A percentile compares a stretch with the other conserved stretches of the same genome.
Evolutionary conservation across 2,329 filamentous ascomycete species (phyloP).

Genomic region (Ciborinia camelliae): DNA sequence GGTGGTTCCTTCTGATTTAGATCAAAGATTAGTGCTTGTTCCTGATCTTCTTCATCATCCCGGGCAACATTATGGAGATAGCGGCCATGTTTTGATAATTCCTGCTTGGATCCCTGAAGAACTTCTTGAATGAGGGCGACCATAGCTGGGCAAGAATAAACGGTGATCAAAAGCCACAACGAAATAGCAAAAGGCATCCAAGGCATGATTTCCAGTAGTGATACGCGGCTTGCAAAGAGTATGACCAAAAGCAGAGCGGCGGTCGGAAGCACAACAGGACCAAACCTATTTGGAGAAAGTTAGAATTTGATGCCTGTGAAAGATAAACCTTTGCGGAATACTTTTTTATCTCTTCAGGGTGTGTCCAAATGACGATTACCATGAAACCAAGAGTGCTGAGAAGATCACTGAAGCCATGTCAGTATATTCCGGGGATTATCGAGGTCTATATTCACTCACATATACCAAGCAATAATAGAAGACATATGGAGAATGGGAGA

Average conservation of each 20-base stretch:
- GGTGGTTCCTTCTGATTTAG: background rate
- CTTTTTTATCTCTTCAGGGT: constrained; percentile 21
- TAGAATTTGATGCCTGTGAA: background rate
- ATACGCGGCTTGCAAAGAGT: constrained; percentile 16
- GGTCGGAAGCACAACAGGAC: background rate
- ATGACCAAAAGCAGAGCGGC: background rate
- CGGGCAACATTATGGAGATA: background rate
- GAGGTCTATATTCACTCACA: constrained; percentile 13
- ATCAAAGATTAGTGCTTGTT: background rate
- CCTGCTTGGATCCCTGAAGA: background rate
- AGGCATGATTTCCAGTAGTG: constrained; percentile 16
- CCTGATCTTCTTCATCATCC: constrained; percentile 1
- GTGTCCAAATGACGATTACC: constrained; percentile 10
- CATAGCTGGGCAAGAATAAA: constrained; percentile 21
- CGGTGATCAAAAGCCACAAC: constrained; percentile 21
- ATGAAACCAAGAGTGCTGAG: constrained; percentile 13
- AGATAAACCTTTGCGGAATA: background rate
- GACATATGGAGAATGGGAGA: constrained; percentile 23
- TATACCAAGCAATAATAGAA: constrained; percentile 10
- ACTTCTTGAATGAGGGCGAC: background rate
- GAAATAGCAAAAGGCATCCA: constrained; percentile 23
- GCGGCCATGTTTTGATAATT: background rate
- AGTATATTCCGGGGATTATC: background rate
- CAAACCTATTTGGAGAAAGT: constrained; percentile 8
- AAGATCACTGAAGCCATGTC: constrained; percentile 4